Conservation (phyloP, 2,329 filamentous ascomycete genomes). For the Colletotrichum lindemuthianum region DNA sequence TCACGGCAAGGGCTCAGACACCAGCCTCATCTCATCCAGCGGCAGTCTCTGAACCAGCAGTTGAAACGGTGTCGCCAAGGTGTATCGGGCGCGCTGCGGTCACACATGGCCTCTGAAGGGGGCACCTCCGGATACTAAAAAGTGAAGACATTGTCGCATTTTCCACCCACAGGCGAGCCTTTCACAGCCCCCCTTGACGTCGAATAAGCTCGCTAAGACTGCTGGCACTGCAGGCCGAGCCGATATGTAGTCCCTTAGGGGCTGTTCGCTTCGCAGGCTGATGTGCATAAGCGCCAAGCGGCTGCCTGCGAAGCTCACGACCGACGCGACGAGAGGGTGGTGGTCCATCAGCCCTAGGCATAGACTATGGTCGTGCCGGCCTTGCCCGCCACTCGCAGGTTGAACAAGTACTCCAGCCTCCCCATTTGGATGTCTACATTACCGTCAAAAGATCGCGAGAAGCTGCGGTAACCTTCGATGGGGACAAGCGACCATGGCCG, state of each 20-base stretch:
- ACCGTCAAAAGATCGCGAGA: neutral
- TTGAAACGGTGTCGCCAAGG: neutral
- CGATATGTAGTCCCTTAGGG: too few relatives aligned
- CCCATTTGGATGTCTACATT: neutral
- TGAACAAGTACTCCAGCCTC: neutral
- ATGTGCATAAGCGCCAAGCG: conserved; percentile 15
- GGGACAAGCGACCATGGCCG: neutral
- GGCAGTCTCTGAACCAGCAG: neutral
- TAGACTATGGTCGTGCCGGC: neutral
- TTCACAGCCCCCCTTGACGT: neutral
- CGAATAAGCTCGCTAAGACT: neutral
- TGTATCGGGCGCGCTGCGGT: neutral
- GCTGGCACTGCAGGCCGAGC: conserved; percentile 1
- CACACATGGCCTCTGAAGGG: neutral
- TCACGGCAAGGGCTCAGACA: neutral
- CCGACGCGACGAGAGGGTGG: neutral
- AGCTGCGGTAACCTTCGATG: too few relatives aligned
- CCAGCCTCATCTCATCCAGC: conserved; percentile 1
- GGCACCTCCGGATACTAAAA: too few relatives aligned
- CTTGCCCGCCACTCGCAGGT: neutral
- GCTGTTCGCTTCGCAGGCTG: conserved; percentile 5
- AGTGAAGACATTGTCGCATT: neutral
- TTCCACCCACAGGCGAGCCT: neutral
- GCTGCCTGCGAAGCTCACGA: conserved; percentile 6
- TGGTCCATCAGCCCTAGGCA: neutral